Conservation (phyloP, 495 filamentous ascomycete species). For the Penicillium fimorum region DNA sequence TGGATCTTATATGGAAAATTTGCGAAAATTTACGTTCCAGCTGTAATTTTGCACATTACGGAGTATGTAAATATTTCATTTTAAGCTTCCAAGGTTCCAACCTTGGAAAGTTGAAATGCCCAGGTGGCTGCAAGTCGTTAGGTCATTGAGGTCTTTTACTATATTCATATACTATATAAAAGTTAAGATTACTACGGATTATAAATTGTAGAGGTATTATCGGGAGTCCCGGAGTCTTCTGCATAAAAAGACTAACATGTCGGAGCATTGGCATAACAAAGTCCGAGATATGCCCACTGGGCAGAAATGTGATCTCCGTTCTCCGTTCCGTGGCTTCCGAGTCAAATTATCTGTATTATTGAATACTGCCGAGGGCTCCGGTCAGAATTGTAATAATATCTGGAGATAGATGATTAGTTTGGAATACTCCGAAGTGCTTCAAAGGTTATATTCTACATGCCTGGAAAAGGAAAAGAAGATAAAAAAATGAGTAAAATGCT, state of each 20-base stretch:
- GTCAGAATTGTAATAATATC: neutral
- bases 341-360: conserved; percentile 4
- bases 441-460: too few relatives aligned
- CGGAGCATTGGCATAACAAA: conserved; percentile 14
- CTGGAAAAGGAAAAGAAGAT: neutral
- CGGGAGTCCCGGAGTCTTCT: conserved; percentile 5
- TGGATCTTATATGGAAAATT: conserved; percentile 30
- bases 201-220: neutral
- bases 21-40: conserved; percentile 6
- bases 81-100: too few relatives aligned
- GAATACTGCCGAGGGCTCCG: conserved; percentile 4
- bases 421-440: neutral
- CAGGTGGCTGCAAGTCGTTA: too few relatives aligned
- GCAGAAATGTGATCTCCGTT: conserved; percentile 25
- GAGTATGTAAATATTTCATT: too few relatives aligned
- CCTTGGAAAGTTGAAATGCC: too few relatives aligned
- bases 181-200: neutral
- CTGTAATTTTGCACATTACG: neutral
- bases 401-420: neutral
- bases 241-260: conserved; percentile 1
- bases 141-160: neutral
- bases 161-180: neutral
- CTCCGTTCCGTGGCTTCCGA: conserved; percentile 35
- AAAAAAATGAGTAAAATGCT: neutral
- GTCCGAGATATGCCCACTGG: conserved; percentile 13